Base-by-base conservation (phyloP, 2,329 filamentous ascomycete genomes). In the Penicillium vulpinum region DNA sequence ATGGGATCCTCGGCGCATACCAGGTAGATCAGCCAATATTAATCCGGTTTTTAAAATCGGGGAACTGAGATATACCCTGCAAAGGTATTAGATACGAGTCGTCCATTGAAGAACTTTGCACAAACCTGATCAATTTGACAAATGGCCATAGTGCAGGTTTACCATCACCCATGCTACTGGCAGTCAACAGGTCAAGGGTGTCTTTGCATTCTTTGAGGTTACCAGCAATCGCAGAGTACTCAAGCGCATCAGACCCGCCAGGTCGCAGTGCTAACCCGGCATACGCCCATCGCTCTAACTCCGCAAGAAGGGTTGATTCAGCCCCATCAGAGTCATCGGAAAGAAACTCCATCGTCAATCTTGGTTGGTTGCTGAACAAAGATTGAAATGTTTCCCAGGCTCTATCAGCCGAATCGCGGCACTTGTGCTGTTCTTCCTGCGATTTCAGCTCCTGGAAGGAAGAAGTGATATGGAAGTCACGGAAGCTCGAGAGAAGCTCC, bases 121-220 rank as follows among this genome's bases (percentile, higher is more conserved):
- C 49, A 10, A 18, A 60, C 58, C 47, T 57, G 7, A 57, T 55
- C 11, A 57, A 21, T 6, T 60, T 60, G 8, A 57, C 47, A 21
- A 60, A 57, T 2, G 58, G 58, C 58, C 58, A 60, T 5, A 60
- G 15, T 18, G 33, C 58, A 3, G 58, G 58, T 4, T 11, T 8
- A 18, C 33, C 54, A 21, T 28, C 22, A 4, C 18, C 41, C 10
- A 9, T 2, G 3, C 10, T 6, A 28, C 38, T 15, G 5, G 49
- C 49, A n/a, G 49, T 7, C 4, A 54, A 44, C 2, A 26, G 18
- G n/a, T 54, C 44, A 3, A 54, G 51, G 16, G 5, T 24, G 6
- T 16, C n/a, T 33, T 35, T 40, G n/a, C 51, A 54, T 22, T 48
- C 44, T 24, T 24, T 18, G 15, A 54, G 1, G 11, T 43, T 36